These are phyloP conservation scores for Kuraishia ogatae DNA, from an alignment of 805 yeast species.

Conservation along the genomic window DNA sequence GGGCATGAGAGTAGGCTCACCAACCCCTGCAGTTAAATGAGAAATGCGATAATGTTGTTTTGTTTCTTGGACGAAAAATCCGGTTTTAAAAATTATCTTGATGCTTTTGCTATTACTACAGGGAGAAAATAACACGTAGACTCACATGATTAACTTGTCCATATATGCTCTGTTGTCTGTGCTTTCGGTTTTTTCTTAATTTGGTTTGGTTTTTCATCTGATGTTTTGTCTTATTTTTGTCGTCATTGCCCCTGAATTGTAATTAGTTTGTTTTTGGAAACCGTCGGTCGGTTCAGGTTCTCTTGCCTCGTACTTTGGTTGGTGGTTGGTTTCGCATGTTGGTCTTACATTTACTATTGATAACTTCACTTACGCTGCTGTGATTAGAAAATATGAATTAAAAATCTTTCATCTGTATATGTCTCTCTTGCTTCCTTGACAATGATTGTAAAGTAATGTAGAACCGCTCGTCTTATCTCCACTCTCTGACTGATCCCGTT, in stretches of 20 bases:
- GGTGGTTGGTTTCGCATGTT: background rate
- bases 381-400: background rate
- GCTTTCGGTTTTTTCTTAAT: background rate
- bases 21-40: conserved; percentile 21
- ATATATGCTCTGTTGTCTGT: too few species aligned
- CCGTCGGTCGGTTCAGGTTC: background rate
- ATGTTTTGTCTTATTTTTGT: conserved; percentile 4
- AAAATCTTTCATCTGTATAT: background rate
- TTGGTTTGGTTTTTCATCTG: background rate
- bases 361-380: background rate
- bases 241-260: background rate
- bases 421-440: background rate
- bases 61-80: background rate
- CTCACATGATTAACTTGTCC: too few species aligned
- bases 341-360: background rate
- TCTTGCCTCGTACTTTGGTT: background rate
- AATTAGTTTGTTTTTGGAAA: background rate
- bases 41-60: background rate
- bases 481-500: background rate
- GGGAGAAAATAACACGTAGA: too few species aligned
- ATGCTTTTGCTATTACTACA: background rate
- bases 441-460: too few species aligned
- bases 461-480: background rate
- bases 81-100: background rate
- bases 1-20: conserved; percentile 46